Conservation (phyloP, 306 rosid genomes). For the Erythrophleum fordii region DNA sequence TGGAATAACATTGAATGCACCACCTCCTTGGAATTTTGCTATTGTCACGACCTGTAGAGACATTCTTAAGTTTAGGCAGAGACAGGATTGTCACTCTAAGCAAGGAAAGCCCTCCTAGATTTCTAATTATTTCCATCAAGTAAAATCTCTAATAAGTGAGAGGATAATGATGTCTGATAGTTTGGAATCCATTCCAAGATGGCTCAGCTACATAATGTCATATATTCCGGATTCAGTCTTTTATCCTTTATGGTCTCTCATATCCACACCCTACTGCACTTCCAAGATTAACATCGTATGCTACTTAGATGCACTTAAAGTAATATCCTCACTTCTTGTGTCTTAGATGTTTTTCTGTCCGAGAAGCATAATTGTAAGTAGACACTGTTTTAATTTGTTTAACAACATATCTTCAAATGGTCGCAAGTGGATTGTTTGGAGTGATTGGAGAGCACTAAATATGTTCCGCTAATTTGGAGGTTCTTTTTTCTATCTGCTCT, state of each 20-base stretch:
- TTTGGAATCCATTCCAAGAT: not conserved
- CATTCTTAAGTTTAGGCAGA: constrained; percentile 25
- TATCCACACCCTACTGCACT: not conserved
- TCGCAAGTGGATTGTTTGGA: not conserved
- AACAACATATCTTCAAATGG: not conserved
- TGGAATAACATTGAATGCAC: constrained; percentile 89
- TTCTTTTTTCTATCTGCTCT: not conserved
- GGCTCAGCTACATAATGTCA: not conserved
- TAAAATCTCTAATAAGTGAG: not conserved
- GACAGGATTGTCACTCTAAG: constrained; percentile 24
- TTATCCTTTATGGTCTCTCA: not conserved
- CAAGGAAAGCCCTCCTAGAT: constrained; percentile 18
- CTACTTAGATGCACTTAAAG: not conserved
- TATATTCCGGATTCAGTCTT: not conserved
- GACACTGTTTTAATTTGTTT: not conserved
- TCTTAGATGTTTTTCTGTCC: not conserved
- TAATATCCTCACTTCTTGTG: not conserved
- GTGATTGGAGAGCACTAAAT: not conserved
- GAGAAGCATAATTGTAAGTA: not conserved
- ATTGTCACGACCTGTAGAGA: constrained; percentile 74
- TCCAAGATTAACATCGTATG: not conserved
- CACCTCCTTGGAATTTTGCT: constrained; percentile 83
- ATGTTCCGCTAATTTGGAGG: not conserved
- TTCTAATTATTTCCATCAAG: not conserved
- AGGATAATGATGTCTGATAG: not conserved